phyloP scores from a whole-genome alignment of 2,329 filamentous ascomycete genomes.

The Metarhizium brunneum region DNA sequence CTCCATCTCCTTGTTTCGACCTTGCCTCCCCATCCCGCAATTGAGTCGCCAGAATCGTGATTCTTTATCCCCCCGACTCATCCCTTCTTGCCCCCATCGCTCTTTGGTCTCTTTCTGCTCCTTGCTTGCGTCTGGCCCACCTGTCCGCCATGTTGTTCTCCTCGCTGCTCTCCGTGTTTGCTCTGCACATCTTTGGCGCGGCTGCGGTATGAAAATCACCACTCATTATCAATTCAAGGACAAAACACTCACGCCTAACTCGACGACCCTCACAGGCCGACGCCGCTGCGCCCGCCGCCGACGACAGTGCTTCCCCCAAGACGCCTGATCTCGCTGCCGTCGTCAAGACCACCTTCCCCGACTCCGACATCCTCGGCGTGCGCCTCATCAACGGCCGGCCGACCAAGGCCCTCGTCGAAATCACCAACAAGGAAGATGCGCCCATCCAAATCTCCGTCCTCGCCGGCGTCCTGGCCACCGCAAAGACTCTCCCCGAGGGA shows the following conservation, averaged over 20 bases:
- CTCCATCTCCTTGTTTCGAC: too few species aligned
- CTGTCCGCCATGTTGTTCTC: slow-evolving; percentile 6
- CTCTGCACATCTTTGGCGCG: slow-evolving; percentile 6
- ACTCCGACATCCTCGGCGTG: slow-evolving; percentile 81
- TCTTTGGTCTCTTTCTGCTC: not conserved
- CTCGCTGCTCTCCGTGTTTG: slow-evolving; percentile 5
- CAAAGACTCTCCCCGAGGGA: slow-evolving; percentile 38
- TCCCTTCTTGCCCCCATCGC: not conserved
- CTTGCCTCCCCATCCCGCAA: not conserved
- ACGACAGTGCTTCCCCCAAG: not conserved
- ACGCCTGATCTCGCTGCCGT: slow-evolving; percentile 34
- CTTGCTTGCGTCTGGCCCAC: not conserved
- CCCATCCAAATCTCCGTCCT: slow-evolving; percentile 69
- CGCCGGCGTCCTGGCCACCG: slow-evolving; percentile 61
- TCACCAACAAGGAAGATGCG: slow-evolving; percentile 73
- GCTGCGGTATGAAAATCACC: slow-evolving; percentile 3
- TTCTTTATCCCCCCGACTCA: not conserved
- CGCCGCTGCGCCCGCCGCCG: slow-evolving; percentile 5
- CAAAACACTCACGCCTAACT: not conserved
- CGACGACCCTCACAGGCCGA: slow-evolving; percentile 3
- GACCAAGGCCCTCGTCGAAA: slow-evolving; percentile 71
- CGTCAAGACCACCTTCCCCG: slow-evolving; percentile 52
- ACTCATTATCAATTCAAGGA: not conserved
- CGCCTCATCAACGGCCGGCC: slow-evolving; percentile 90
- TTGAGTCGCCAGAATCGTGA: not conserved